Evolutionary conservation across 192 early-diverging fungal genomes (phyloP), one percentile per base, ranked within the genome.

Genomic region (Coemansia interrupta): DNA sequence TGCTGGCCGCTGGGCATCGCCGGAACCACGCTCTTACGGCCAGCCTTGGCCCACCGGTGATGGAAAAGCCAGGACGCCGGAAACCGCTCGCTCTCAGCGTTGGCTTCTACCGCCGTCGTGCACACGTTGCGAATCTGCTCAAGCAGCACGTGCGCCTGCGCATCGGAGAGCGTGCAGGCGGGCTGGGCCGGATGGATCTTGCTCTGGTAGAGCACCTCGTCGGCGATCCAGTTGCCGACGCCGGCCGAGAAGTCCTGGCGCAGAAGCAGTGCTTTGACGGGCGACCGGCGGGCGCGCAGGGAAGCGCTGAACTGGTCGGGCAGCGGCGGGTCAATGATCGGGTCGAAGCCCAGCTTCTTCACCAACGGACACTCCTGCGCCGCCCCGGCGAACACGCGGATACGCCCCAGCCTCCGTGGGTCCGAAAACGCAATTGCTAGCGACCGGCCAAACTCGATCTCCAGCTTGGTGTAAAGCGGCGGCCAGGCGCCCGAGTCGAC

Each of bases 211-310:
- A 94, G 78, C 0, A 90, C 74, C 70, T 91, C 90, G 66, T 93
- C 92, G 0, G 91, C 91, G 12, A 93, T 75, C 91, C 91, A 94
- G 69, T 93, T 94, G 0, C 91, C 92, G 3, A 94, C 82, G 4
- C 92, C 92, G 0, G 90, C 88, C 0, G 81, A 84, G 56, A 94
- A 89, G 7, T 64, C 40, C 48, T 94, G 92, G 44, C 90, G 85
- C 14, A 94, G 78, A 22, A 94, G 67, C 38, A 92, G 60, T 0
- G 86, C 72, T 55, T 94, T 94, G 58, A 94, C 83, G 0, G 87
- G 82, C 19, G 73, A 61, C 1, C 59, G 62, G 14, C 86, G 66
- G 40, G 56, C 58, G 9, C 20, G 20, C 0, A 89, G 61, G 19
- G 65, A 12, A 7, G 45, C 42, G 20, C 28, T 36, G 64, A 92